Conservation (phyloP, 169 alveolate genomes). For the Plasmodium vinckei region DNA sequence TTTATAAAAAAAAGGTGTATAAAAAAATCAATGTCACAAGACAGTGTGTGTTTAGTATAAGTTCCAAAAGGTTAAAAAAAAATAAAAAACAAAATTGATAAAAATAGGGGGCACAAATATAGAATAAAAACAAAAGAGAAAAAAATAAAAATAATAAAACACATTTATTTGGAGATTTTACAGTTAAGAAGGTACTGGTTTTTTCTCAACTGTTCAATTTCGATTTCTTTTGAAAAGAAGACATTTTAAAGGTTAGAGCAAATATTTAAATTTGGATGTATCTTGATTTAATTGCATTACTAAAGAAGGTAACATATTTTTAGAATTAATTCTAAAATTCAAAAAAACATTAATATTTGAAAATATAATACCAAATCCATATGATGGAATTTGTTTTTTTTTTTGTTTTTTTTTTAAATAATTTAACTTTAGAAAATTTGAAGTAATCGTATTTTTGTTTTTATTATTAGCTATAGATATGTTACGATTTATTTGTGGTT, state of each 20-base stretch:
- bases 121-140: too few species aligned
- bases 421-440: conserved; percentile 20
- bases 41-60: too few species aligned
- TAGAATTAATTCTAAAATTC: conserved; percentile 11
- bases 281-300: conserved; percentile 38
- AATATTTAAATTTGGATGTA: conserved; percentile 33
- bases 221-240: not conserved
- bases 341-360: conserved; percentile 33
- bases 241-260: conserved; percentile 8
- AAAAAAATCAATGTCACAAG: too few species aligned
- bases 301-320: conserved; percentile 21
- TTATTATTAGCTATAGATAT: not conserved
- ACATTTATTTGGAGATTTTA: too few species aligned
- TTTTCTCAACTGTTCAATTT: too few species aligned
- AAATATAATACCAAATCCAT: conserved; percentile 41
- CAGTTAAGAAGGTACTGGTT: too few species aligned
- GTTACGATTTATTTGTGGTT: not conserved
- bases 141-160: too few species aligned
- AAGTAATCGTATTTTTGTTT: not conserved
- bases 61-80: too few species aligned
- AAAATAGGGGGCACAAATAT: too few species aligned
- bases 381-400: conserved; percentile 31
- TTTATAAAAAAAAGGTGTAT: too few species aligned
- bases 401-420: conserved; percentile 28
- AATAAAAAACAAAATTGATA: too few species aligned